A percentile compares a stretch with the other conserved stretches of the same genome.
Evolutionary conservation across 345 rosid species (phyloP).

Genomic region (Garcia nutans): DNA sequence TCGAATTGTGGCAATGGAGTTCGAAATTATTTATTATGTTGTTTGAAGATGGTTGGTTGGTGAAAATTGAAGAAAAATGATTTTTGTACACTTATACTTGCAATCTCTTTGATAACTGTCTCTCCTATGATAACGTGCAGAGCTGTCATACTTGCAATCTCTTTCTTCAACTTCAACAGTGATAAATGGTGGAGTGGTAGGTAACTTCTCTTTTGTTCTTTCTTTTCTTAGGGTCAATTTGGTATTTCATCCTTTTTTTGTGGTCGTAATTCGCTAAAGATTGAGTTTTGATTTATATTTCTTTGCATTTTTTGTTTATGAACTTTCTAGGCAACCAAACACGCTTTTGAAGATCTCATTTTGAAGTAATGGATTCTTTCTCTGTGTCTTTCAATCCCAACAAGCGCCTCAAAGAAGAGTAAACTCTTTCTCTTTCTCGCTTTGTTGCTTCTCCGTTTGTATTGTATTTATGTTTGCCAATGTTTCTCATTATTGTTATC

Average conservation of each 20-base stretch:
- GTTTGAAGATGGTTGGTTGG: too few relatives aligned
- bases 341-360: not conserved
- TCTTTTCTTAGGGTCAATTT: not conserved
- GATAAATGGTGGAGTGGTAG: not conserved
- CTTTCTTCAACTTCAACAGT: not conserved
- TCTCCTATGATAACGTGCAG: too few relatives aligned
- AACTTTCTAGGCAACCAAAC: not conserved
- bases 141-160: not conserved
- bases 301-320: not conserved
- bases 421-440: not conserved
- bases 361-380: constrained; percentile 44
- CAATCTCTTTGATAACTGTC: too few relatives aligned
- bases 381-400: constrained; percentile 52
- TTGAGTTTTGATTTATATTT: not conserved
- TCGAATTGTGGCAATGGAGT: too few relatives aligned
- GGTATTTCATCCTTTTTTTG: too few relatives aligned
- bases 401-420: constrained; percentile 88
- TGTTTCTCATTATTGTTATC: not conserved
- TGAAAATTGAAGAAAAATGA: too few relatives aligned
- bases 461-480: constrained; percentile 7
- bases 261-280: too few relatives aligned
- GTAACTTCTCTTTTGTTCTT: not conserved
- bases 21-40: too few relatives aligned
- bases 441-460: not conserved
- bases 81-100: too few relatives aligned